Percentiles rank a stretch among this genome's conserved stretches.
Conservation (phyloP, 345 rosid species). For the Citrus maxima region DNA sequence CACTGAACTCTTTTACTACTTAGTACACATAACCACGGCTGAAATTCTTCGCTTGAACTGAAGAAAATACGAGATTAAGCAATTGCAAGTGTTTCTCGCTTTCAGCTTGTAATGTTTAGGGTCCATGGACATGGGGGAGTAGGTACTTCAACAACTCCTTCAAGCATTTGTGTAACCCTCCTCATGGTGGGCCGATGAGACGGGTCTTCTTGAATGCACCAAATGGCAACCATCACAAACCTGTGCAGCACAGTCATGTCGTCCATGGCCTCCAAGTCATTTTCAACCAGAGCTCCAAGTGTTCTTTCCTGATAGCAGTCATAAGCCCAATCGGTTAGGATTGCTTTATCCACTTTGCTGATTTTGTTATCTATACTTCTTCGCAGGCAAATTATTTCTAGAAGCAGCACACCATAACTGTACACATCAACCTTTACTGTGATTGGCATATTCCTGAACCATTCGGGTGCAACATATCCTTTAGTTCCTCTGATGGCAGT, state of each 20-base stretch:
- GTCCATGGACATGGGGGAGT: constrained; percentile 22
- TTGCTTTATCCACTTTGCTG: constrained; percentile 30
- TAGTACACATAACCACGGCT: neutral
- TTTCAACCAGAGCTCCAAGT: constrained; percentile 27
- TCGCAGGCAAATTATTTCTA: constrained; percentile 28
- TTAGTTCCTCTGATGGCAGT: constrained; percentile 30
- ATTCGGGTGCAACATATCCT: constrained; percentile 37
- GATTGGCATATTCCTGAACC: constrained; percentile 24
- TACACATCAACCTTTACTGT: constrained; percentile 28
- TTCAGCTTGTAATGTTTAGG: neutral
- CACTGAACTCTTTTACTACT: neutral
- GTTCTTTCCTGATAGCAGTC: constrained; percentile 35
- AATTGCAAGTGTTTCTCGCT: neutral
- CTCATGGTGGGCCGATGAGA: constrained; percentile 41
- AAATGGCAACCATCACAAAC: constrained; percentile 36
- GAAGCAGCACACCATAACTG: constrained; percentile 30
- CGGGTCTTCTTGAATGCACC: constrained; percentile 52
- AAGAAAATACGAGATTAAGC: neutral
- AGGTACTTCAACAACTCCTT: constrained; percentile 34
- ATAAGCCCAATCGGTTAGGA: constrained; percentile 41
- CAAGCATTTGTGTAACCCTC: constrained; percentile 48
- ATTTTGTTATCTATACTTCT: neutral
- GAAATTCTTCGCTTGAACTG: neutral
- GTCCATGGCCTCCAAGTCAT: constrained; percentile 14
- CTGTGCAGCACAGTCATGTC: constrained; percentile 13